These are phyloP conservation scores for Euclidium syriacum DNA, from an alignment of 345 rosid species.

Conservation along the genomic window DNA sequence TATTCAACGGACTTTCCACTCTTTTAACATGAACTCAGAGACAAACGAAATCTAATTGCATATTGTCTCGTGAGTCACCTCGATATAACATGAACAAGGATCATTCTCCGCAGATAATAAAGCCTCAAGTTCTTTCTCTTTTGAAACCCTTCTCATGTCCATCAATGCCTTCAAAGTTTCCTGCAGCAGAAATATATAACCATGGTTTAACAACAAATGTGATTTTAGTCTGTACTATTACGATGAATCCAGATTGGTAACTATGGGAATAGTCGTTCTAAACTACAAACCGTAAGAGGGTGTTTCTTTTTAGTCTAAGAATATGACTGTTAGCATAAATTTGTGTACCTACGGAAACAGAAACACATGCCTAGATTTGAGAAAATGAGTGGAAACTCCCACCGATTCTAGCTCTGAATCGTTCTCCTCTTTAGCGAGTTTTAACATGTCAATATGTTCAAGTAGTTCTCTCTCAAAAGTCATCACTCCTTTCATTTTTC, in stretches of 20 bases:
- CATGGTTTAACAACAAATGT: background rate
- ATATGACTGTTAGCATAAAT: background rate
- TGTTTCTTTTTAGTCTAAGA: too few species aligned
- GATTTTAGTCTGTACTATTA: background rate
- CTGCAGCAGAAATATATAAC: slow-evolving; percentile 31
- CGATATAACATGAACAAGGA: slow-evolving; percentile 70
- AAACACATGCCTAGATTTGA: slow-evolving; percentile 66
- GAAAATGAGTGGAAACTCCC: slow-evolving; percentile 49
- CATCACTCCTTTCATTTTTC: slow-evolving; percentile 69
- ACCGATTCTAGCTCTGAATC: slow-evolving; percentile 91
- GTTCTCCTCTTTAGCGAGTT: slow-evolving; percentile 84
- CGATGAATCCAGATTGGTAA: background rate
- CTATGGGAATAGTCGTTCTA: background rate
- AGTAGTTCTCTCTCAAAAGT: slow-evolving; percentile 73
- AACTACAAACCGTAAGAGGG: background rate
- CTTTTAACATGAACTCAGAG: background rate
- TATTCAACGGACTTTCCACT: slow-evolving; percentile 8
- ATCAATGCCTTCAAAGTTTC: slow-evolving; percentile 63
- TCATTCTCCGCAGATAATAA: slow-evolving; percentile 81
- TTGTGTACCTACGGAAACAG: slow-evolving; percentile 3
- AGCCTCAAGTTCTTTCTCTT: slow-evolving; percentile 88
- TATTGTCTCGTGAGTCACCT: slow-evolving; percentile 41
- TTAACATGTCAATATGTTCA: slow-evolving; percentile 93
- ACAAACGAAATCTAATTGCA: slow-evolving; percentile 5
- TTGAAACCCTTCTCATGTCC: slow-evolving; percentile 73